A percentile compares a stretch with the other conserved stretches of the same genome.
Conservation (phyloP, 73 alveolate species). For the Paramecium tetraurelia region DNA sequence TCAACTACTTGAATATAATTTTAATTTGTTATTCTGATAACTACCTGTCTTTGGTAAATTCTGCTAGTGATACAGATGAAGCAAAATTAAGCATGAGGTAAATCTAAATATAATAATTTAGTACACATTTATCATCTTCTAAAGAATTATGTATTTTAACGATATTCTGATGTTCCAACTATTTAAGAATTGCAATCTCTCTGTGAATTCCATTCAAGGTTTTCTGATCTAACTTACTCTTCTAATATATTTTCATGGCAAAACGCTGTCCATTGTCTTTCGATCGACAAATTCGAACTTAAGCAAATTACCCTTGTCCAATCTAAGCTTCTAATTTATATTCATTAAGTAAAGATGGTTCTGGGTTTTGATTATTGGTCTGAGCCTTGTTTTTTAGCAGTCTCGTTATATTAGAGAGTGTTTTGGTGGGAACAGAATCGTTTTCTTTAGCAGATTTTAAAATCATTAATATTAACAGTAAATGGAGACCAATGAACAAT, state of each 20-base stretch:
- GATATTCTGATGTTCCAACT: neutral
- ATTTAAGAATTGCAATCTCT: neutral
- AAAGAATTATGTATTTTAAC: neutral
- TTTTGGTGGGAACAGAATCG: neutral
- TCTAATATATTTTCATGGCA: slow-evolving; percentile 28
- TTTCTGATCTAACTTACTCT: neutral
- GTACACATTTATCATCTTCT: slow-evolving; percentile 25
- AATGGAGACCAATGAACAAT: neutral
- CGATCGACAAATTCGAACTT: slow-evolving; percentile 22
- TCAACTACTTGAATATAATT: slow-evolving; percentile 19
- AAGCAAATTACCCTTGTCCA: slow-evolving; percentile 46
- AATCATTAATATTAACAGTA: neutral
- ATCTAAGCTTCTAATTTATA: neutral
- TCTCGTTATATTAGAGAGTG: neutral
- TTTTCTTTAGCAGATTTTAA: neutral
- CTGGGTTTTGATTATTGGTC: neutral
- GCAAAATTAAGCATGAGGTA: neutral
- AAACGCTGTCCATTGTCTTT: neutral
- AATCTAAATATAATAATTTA: neutral
- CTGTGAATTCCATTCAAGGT: neutral
- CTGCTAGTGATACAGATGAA: slow-evolving; percentile 37
- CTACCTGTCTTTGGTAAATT: neutral
- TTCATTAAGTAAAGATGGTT: neutral
- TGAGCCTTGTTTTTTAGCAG: neutral
- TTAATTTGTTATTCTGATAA: neutral